Evolutionary conservation across 2,329 filamentous ascomycete genomes (phyloP), one percentile per base, ranked within the genome.

Genomic region (Aspergillus tubingensis): DNA sequence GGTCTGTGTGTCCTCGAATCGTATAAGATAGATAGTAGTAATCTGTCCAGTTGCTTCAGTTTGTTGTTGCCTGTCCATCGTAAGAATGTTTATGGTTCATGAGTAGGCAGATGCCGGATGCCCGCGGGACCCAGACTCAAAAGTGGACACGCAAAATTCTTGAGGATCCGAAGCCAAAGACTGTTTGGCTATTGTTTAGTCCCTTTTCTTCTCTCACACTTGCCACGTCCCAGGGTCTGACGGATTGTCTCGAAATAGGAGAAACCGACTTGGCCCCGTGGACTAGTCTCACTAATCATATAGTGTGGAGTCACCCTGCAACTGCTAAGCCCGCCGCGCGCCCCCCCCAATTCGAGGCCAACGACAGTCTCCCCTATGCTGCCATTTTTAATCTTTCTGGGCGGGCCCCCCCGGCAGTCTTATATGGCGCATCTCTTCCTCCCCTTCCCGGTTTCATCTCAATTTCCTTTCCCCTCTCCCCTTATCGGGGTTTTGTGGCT

Each of bases 401-500:
- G 41, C 39, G 53, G 53, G 39, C 8, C 53, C 38, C 38, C n/a
- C 27, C 25, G 52, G 38, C 21, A n/a, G 15, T 44, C 32, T 43
- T 41, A 54, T 55, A 55, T 36, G 44, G 13, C 19, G 23, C 36
- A 13, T 43, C 52, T 32, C 15, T 41, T 39, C 32, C 21, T 10
- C 47, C 50, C 36, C 30, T 53, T 23, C 50, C 50, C 50, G 50
- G 50, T 53, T 54, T 54, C 38, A 41, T 54, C 27, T 43, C 52
- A 30, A 27, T 54, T 39, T 54, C 23, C 21, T 19, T 44, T 43
- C 27, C n/a, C 39, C 39, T 32, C 36, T 23, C 36, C 30, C 53
- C 19, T 17, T 43, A 23, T 38, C 41, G 32, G 23, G n/a, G 38
- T 54, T 25, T 44, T 21, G 25, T 49, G 44, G 23, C 44, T 15